A percentile compares a stretch with the other conserved stretches of the same genome.
Evolutionary conservation across 164 flowering plant genomes (phyloP).

Genomic region (Macadamia tetraphylla): DNA sequence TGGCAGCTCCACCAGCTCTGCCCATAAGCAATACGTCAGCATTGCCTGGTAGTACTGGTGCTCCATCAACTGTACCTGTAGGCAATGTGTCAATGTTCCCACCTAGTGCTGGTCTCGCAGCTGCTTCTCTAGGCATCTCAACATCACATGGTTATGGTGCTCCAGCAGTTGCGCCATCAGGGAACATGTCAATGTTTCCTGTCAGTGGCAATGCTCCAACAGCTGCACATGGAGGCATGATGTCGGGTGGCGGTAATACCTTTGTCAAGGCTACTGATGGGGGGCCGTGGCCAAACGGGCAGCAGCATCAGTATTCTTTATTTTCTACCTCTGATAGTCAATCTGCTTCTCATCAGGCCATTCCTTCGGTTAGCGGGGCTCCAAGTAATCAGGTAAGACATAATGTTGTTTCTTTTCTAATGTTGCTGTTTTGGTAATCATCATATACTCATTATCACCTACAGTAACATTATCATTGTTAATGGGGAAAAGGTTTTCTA

Average conservation of each 20-base stretch:
- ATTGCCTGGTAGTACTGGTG: conserved; percentile 17
- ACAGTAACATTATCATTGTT: neutral
- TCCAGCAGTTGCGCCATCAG: neutral
- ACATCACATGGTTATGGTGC: neutral
- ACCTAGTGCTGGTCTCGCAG: conserved; percentile 18
- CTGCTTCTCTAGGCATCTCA: conserved; percentile 10
- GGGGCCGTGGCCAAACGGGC: conserved; percentile 45
- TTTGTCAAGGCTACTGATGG: conserved; percentile 24
- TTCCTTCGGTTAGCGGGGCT: conserved; percentile 28
- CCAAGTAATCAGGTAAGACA: conserved; percentile 51
- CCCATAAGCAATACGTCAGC: conserved; percentile 26
- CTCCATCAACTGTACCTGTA: conserved; percentile 23
- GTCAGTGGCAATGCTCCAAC: conserved; percentile 7
- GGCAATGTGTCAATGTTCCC: conserved; percentile 10
- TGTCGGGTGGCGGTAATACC: conserved; percentile 19
- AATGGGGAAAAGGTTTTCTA: no score
- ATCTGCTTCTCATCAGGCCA: conserved; percentile 29
- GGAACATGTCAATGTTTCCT: conserved; percentile 10
- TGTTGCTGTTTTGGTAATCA: no score
- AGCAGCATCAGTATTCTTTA: conserved; percentile 41
- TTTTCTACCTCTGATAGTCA: conserved; percentile 28
- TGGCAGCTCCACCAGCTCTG: conserved; percentile 45
- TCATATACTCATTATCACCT: no score
- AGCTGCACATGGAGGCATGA: neutral
- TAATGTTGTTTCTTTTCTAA: neutral